Percentiles rank a stretch among this genome's conserved stretches.
These are phyloP conservation scores for Suillus paluster DNA, from an alignment of 768 basidiomycete species.

Conservation along the genomic window DNA sequence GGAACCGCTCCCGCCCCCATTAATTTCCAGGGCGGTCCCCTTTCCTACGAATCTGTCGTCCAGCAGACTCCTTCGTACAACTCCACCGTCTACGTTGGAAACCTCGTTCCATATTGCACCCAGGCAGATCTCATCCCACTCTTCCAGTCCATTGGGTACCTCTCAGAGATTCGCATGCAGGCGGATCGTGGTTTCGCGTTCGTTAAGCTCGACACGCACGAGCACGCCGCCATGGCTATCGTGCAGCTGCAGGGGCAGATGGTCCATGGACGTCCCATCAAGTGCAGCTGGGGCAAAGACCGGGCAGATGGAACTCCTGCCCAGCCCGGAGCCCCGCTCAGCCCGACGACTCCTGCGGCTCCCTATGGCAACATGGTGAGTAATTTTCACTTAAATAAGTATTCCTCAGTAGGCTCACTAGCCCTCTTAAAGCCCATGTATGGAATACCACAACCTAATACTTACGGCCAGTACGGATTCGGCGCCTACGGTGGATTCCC, in stretches of 20 bases:
- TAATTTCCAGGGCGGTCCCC: slow-evolving; percentile 87
- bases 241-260: slow-evolving; percentile 96
- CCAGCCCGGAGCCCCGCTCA: slow-evolving; percentile 52
- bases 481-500: slow-evolving; percentile 76
- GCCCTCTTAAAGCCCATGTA: slow-evolving; percentile 72
- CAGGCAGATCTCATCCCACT: slow-evolving; percentile 97
- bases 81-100: slow-evolving; percentile 97
- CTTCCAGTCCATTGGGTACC: slow-evolving; percentile 98
- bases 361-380: slow-evolving; percentile 82
- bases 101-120: slow-evolving; percentile 95
- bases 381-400: slow-evolving; percentile 1
- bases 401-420: slow-evolving; percentile 13
- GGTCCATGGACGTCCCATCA: slow-evolving; percentile 96
- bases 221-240: slow-evolving; percentile 98
- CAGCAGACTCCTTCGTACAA: slow-evolving; percentile 94
- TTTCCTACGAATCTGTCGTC: slow-evolving; percentile 93
- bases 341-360: slow-evolving; percentile 61
- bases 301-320: slow-evolving; percentile 72
- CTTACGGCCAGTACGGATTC: slow-evolving; percentile 78
- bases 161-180: slow-evolving; percentile 99
- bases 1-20: slow-evolving; percentile 84
- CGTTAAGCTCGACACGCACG: slow-evolving; percentile 97
- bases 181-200: slow-evolving; percentile 99
- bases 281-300: slow-evolving; percentile 99
- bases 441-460: slow-evolving; percentile 82